phyloP scores from a whole-genome alignment of 2,329 filamentous ascomycete genomes.

The Fulvia fulva region DNA sequence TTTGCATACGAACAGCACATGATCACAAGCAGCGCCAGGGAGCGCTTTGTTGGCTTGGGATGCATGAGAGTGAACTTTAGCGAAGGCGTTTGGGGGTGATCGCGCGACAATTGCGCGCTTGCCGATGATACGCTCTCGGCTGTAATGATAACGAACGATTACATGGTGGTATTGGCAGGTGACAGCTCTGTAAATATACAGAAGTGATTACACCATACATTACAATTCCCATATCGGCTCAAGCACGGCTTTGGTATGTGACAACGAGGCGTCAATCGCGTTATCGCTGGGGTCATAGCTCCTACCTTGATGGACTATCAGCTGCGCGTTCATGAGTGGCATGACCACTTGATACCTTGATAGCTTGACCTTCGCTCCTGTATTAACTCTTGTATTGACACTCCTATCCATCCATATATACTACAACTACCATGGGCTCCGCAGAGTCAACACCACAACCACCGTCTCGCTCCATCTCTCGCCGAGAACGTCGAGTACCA shows the following conservation, averaged over 20 bases:
- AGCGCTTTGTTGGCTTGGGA: neutral
- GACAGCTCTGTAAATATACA: neutral
- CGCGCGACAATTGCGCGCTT: neutral
- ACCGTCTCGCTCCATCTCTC: conserved; percentile 9
- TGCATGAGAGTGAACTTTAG: neutral
- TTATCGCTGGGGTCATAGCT: neutral
- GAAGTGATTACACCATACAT: neutral
- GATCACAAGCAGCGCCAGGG: neutral
- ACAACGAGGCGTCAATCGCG: neutral
- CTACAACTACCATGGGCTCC: conserved; percentile 20
- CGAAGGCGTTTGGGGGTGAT: neutral
- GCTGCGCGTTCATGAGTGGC: neutral
- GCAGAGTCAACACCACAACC: conserved; percentile 21
- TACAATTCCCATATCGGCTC: neutral
- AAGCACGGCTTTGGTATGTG: neutral
- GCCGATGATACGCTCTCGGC: neutral
- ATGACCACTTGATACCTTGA: neutral
- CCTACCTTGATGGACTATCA: conserved; percentile 11
- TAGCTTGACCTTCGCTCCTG: neutral
- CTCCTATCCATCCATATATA: neutral
- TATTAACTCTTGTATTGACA: neutral
- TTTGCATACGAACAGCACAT: neutral
- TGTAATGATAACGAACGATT: neutral
- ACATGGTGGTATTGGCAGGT: neutral
- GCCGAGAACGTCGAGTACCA: conserved; percentile 15